Conservation (phyloP, 331 rosid genomes). For the Ulmus americana region DNA sequence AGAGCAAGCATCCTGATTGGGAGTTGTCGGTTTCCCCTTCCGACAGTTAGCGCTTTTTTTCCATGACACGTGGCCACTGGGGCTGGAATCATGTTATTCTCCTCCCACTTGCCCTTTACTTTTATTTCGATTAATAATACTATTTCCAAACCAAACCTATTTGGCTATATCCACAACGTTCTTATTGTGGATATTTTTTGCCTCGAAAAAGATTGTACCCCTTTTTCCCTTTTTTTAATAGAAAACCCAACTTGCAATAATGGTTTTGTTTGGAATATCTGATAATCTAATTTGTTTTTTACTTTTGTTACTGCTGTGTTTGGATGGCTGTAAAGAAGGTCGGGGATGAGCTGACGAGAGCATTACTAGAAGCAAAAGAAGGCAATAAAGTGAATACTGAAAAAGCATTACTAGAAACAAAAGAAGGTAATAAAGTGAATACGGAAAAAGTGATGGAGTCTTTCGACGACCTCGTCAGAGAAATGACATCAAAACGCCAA, state of each 20-base stretch:
- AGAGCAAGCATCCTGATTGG: not conserved
- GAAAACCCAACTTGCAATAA: slow-evolving; percentile 11
- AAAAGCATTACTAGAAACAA: slow-evolving; percentile 58
- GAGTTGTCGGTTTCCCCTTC: slow-evolving; percentile 26
- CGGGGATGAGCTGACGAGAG: slow-evolving; percentile 70
- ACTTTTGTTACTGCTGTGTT: slow-evolving; percentile 12
- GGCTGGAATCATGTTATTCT: slow-evolving; percentile 28
- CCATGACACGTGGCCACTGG: slow-evolving; percentile 42
- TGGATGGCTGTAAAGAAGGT: slow-evolving; percentile 51
- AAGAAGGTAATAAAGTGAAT: slow-evolving; percentile 29
- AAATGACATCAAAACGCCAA: slow-evolving; percentile 45
- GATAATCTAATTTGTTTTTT: slow-evolving; percentile 14
- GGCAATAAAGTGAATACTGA: slow-evolving; percentile 10
- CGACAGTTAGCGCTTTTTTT: slow-evolving; percentile 10
- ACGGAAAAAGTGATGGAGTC: slow-evolving; percentile 48
- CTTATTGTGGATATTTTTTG: not conserved
- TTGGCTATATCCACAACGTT: slow-evolving; percentile 3
- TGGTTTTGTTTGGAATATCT: slow-evolving; percentile 2
- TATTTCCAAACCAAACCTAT: slow-evolving; percentile 6
- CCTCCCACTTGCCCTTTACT: slow-evolving; percentile 22
- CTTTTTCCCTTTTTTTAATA: slow-evolving; percentile 6
- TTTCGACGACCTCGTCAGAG: slow-evolving; percentile 72
- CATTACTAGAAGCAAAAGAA: slow-evolving; percentile 54
- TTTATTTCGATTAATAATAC: slow-evolving; percentile 5
- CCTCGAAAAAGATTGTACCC: not conserved